A percentile compares a stretch with the other conserved stretches of the same genome.
These are phyloP conservation scores for Fusarium mundagurra DNA, from an alignment of 2,329 filamentous ascomycete species.

Conservation along the genomic window DNA sequence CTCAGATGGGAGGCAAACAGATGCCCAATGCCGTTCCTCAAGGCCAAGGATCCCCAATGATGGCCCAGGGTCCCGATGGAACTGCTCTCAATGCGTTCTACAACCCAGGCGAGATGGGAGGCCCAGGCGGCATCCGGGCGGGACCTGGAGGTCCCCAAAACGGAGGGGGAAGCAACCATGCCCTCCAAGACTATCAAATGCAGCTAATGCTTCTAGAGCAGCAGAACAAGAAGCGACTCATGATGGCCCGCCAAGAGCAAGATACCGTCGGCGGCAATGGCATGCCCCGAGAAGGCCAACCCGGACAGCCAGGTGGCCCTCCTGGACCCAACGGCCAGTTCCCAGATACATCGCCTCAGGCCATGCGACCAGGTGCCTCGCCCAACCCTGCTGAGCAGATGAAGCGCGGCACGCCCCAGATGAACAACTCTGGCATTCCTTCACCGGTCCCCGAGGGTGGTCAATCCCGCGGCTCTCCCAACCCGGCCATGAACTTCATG, in stretches of 20 bases:
- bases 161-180: constrained; percentile 74
- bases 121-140: constrained; percentile 67
- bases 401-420: constrained; percentile 80
- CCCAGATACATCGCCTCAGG: constrained; percentile 76
- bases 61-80: constrained; percentile 75
- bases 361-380: constrained; percentile 74
- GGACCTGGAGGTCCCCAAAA: constrained; percentile 59
- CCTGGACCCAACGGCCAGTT: constrained; percentile 71
- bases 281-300: constrained; percentile 61
- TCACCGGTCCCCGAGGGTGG: constrained; percentile 76
- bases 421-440: constrained; percentile 74
- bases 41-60: constrained; percentile 84
- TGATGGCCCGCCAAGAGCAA: constrained; percentile 85
- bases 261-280: constrained; percentile 63
- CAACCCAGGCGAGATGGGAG: constrained; percentile 69
- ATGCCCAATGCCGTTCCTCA: constrained; percentile 79
- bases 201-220: constrained; percentile 87
- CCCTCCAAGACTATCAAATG: constrained; percentile 89
- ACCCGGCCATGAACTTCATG: constrained; percentile 70
- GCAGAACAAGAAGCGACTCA: constrained; percentile 85
- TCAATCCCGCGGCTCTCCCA: constrained; percentile 73
- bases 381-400: constrained; percentile 82
- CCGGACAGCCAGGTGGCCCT: constrained; percentile 61
- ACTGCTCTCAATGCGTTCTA: constrained; percentile 67
- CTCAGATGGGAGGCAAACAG: constrained; percentile 82